Conservation (phyloP, 2,329 filamentous ascomycete species). For the Achaetomium macrosporum region DNA sequence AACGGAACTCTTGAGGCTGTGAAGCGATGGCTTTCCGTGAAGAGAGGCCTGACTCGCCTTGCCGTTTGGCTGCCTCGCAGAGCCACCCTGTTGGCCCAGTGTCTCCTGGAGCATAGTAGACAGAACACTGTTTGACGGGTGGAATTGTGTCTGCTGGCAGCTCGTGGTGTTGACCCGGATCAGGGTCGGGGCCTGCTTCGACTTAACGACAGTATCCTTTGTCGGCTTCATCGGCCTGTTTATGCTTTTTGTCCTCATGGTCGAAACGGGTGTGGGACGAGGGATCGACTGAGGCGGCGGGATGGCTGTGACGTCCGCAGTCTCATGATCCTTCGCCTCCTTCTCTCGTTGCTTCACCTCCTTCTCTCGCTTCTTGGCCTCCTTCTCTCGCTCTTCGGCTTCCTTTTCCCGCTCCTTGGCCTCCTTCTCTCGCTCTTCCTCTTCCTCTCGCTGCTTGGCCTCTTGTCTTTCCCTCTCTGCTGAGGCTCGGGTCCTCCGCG, state of each 20-base stretch:
- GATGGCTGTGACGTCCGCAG: conserved; percentile 47
- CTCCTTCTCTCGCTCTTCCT: conserved; percentile 50
- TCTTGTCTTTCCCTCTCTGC: conserved; percentile 54
- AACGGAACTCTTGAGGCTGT: conserved; percentile 59
- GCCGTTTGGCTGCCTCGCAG: conserved; percentile 41
- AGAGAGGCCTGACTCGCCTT: conserved; percentile 64
- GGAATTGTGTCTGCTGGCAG: conserved; percentile 55
- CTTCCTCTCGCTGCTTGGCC: conserved; percentile 58
- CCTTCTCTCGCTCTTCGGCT: conserved; percentile 62
- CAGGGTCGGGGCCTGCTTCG: conserved; percentile 63
- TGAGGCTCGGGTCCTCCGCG: conserved; percentile 51
- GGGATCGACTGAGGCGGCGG: conserved; percentile 59
- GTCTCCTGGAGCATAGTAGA: conserved; percentile 56
- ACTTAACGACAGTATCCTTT: conserved; percentile 53
- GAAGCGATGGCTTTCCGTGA: conserved; percentile 49
- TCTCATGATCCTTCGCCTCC: conserved; percentile 42
- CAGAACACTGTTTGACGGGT: conserved; percentile 52
- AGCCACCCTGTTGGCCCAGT: conserved; percentile 34
- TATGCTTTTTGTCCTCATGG: conserved; percentile 42
- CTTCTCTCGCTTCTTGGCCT: conserved; percentile 49
- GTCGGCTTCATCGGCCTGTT: conserved; percentile 58
- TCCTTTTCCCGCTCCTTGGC: conserved; percentile 47
- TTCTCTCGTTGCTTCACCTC: conserved; percentile 37
- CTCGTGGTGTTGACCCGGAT: conserved; percentile 62
- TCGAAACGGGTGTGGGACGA: conserved; percentile 44